Base-by-base conservation (phyloP, 2,329 filamentous ascomycete species). In the Thelonectria rubi region DNA sequence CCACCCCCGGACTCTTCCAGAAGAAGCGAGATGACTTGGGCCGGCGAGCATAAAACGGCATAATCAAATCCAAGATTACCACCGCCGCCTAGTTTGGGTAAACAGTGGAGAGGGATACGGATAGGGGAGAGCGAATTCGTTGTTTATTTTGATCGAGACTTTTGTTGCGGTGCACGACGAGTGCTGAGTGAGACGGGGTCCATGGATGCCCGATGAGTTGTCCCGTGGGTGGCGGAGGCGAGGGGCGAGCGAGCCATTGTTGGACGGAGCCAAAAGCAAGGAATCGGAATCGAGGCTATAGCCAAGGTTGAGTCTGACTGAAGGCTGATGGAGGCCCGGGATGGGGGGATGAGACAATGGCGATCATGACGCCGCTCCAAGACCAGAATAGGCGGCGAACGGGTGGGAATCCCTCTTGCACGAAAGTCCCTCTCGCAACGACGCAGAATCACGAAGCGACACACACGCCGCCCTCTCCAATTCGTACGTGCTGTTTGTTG, bases 11-110 rank as follows among this genome's bases (percentile, higher is more conserved):
- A 71, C 68, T 69, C 69, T 60, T 66, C 64, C 62, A 69, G 58
- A 68, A 63, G 68, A 73, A 76, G 72, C 71, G 73, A 75, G 59
- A 76, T 75, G 69, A 72, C 64, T 67, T 65, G 62, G 63, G 62
- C 65, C 55, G 65, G 61, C 56, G 63, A 64, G 70, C 69, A 72
- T 71, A 72, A 72, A 68, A 57, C 59, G 52, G 68, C 60, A 72
- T 69, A 72, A 72, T 72, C 60, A 68, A 69, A 71, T 58, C 49
- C 56, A 58, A 72, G 67, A 72, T 72, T 72, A 69, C 69, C 66
- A 71, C 69, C 57, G 58, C 48, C 53, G 61, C 51, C 66, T 71
- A 68, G 65, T 60, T 34, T 37, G 34, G 45, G 34, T 48, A 54
- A 55, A 62, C 64, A 60, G 71, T 71, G 71, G 70, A 62, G 65